Conservation (phyloP, 139 green algal species). For the Dunaliella sp. region DNA sequence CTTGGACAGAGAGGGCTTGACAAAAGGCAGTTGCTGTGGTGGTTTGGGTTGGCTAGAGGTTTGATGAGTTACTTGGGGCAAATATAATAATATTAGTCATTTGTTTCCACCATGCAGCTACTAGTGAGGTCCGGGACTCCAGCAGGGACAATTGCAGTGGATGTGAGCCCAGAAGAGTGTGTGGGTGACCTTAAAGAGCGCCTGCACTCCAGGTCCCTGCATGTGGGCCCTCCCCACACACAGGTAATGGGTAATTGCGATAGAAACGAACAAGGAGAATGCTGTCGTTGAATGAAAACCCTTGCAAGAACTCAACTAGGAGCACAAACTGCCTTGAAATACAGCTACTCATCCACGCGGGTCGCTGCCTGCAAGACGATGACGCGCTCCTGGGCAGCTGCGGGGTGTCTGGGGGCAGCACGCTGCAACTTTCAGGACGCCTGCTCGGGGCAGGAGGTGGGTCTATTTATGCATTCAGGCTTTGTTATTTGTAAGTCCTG, state of each 20-base stretch:
- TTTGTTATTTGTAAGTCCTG: too few relatives aligned
- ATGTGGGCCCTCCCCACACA: not conserved
- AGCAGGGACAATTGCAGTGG: constrained; percentile 14
- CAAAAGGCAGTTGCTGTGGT: too few relatives aligned
- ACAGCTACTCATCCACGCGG: constrained; percentile 24
- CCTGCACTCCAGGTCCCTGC: not conserved
- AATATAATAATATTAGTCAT: too few relatives aligned
- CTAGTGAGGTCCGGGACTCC: constrained; percentile 25
- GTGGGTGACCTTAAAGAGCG: constrained; percentile 1
- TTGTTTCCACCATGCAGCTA: constrained; percentile 38
- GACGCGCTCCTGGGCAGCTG: constrained; percentile 23
- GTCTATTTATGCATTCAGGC: too few relatives aligned
- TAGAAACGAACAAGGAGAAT: too few relatives aligned
- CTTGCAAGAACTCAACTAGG: too few relatives aligned
- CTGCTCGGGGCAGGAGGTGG: constrained; percentile 69
- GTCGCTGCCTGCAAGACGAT: constrained; percentile 18
- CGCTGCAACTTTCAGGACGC: constrained; percentile 32
- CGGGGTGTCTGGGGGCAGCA: constrained; percentile 12
- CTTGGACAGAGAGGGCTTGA: too few relatives aligned
- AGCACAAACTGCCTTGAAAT: too few relatives aligned
- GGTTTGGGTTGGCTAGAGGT: too few relatives aligned
- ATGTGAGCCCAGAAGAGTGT: not conserved
- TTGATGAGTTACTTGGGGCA: too few relatives aligned
- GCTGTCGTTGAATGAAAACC: too few relatives aligned
- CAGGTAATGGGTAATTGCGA: too few relatives aligned